phyloP scores from a whole-genome alignment of 2,329 filamentous ascomycete species.

The Eutypa lata region DNA sequence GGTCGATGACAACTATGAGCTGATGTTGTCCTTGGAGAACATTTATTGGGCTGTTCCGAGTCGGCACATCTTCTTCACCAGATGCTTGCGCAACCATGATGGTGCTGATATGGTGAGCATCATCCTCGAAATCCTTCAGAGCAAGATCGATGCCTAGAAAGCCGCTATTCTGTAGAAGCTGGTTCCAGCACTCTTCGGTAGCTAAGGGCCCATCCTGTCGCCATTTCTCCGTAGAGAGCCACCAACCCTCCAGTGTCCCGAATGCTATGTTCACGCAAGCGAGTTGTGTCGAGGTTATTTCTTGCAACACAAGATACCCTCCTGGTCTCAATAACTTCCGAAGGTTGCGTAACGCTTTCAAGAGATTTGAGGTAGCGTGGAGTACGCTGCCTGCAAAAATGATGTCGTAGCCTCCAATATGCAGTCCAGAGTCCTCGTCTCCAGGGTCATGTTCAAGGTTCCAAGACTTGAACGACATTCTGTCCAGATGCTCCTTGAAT shows the following conservation, averaged over 20 bases:
- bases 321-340: constrained; percentile 4
- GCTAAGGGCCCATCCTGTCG: neutral
- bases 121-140: neutral
- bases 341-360: neutral
- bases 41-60: neutral
- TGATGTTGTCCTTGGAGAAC: neutral
- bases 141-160: neutral
- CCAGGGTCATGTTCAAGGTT: too few species aligned
- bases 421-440: constrained; percentile 5
- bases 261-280: neutral
- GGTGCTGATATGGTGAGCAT: neutral
- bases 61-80: neutral
- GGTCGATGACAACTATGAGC: neutral
- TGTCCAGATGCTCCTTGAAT: neutral
- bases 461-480: constrained; percentile 10
- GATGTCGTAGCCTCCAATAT: constrained; percentile 7
- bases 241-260: neutral
- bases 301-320: neutral
- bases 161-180: neutral
- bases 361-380: constrained; percentile 9
- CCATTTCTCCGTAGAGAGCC: neutral
- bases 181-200: neutral
- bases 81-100: neutral
- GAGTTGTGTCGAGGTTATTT: constrained; percentile 2
- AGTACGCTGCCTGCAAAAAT: constrained; percentile 14